Base-by-base conservation (phyloP, 352 stramenopile species). In the Bremia lactucae region DNA sequence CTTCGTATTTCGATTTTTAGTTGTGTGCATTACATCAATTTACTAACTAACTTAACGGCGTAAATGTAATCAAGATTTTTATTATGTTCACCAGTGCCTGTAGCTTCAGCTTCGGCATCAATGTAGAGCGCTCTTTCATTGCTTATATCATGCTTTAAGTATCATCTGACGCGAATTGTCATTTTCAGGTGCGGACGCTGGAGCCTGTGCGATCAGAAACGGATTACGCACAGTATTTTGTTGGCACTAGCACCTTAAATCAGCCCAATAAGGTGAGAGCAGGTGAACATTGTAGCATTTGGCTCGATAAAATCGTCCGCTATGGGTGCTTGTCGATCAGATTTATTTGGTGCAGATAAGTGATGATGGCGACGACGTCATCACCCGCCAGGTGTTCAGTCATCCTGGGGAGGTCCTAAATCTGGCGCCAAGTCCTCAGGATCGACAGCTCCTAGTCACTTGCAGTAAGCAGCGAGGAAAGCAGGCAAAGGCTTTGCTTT, bases 201-300 rank as follows among this genome's bases (percentile, higher is more conserved):
- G 79, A 87, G 37, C 68, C 79, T 11, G 44, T 89, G 22, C 37
- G 80, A 16, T 74, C 52, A 4, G 70, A 87, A 25, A 86, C 77
- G 34, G 66, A 80, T 31, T 51, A 57, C 31, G 55, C 64, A 43
- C 73, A 67, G 41, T 91, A 87, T 52, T 52, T 89, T 31, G 43
- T 84, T 8, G 76, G 76, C 40, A 87, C 72, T 13, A 67, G 65
- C 11, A 62, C 59, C 8, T 72, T 86, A 42, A 73, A 78, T 44
- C 64, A 77, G 28, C 45, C 56, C 21, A 92, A 92, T 45, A 63
- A 85, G 55, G 65, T 87, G 31, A 25, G 19, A n/a, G 18, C 14
- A 7, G 7, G n/a, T 40, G 10, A n/a, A n/a, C n/a, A n/a, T n/a
- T n/a, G n/a, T n/a, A n/a, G n/a, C n/a, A 18, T 40, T 10, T 2